These are phyloP conservation scores for Chrysoporthe puriensis DNA, from an alignment of 2,329 filamentous ascomycete genomes.

Conservation along the genomic window DNA sequence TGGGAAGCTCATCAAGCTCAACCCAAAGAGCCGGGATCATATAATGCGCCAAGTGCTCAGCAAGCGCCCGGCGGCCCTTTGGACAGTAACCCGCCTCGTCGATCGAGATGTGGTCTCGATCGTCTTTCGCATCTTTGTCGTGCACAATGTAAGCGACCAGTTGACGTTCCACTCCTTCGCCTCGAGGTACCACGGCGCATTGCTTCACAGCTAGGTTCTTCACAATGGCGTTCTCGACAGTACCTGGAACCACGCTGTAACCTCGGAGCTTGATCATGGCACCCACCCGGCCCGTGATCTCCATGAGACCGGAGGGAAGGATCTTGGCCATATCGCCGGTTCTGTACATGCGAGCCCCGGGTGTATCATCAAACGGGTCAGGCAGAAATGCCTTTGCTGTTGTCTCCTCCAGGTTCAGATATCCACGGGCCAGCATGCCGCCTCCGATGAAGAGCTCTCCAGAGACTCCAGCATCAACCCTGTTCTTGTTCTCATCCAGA, in stretches of 20 bases:
- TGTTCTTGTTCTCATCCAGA: slow-evolving; percentile 68
- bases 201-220: slow-evolving; percentile 68
- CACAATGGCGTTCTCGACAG: slow-evolving; percentile 74
- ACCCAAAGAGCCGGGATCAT: slow-evolving; percentile 85
- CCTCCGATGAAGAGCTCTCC: slow-evolving; percentile 80
- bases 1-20: slow-evolving; percentile 70
- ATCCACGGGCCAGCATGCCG: slow-evolving; percentile 72
- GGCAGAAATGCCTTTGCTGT: slow-evolving; percentile 73
- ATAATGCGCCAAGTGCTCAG: slow-evolving; percentile 73
- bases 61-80: slow-evolving; percentile 65
- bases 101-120: slow-evolving; percentile 58
- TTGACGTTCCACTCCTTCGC: slow-evolving; percentile 75
- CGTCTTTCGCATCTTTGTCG: slow-evolving; percentile 54
- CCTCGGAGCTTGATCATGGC: slow-evolving; percentile 82
- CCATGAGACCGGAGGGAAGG: slow-evolving; percentile 68
- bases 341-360: slow-evolving; percentile 71
- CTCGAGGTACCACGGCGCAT: slow-evolving; percentile 73
- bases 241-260: slow-evolving; percentile 77
- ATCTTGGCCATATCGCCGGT: slow-evolving; percentile 74
- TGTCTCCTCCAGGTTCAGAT: slow-evolving; percentile 78
- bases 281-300: slow-evolving; percentile 76
- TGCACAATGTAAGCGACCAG: slow-evolving; percentile 77
- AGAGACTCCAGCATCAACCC: slow-evolving; percentile 62
- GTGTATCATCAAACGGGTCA: slow-evolving; percentile 63
- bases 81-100: slow-evolving; percentile 74